Base-by-base conservation (phyloP, 2,329 filamentous ascomycete genomes). In the Lecanosticta acicola region DNA sequence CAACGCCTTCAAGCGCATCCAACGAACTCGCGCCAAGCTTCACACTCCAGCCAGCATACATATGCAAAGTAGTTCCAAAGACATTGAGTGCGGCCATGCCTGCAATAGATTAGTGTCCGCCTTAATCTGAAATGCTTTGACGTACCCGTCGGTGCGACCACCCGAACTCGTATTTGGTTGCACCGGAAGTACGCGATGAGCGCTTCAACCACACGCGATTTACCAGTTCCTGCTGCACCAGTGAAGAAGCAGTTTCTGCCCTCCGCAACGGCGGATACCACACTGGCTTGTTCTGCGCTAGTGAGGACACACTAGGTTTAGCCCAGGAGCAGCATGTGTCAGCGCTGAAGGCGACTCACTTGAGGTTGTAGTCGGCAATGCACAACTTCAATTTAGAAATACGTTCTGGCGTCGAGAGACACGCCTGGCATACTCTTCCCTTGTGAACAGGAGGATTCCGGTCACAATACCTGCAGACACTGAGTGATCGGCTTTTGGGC, bases 181-280 rank as follows among this genome's bases (percentile, higher is more conserved):
- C 32, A 18, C 8, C 49, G 44, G 1, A 79, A 62, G 3, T 63
- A 58, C 8, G 56, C 60, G 3, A 70, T 70, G 32, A 78, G 71
- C 9, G 69, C 69, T 46, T 72, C 72, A 0, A 81, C 61, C 1
- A 79, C 72, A 0, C 75, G 76, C 0, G 74, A 77, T 56, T 81
- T 81, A 2, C 78, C 78, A 33, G 72, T 76, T 0, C 80, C 80
- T 11, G 79, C 80, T 0, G 77, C 78, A 4, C 81, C 80, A 0
- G 79, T 83, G 54, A 77, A 83, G 57, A 83, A 84, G 8, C 83
- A 75, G 44, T 83, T 83, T 1, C 57, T 51, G 0, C 78, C 75
- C 16, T 77, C 70, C 3, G 54, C 45, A 37, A 45, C 36, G 4
- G 46, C 34, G 11, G 39, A 24, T 9, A 50, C 14, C 8, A 50